A percentile compares a stretch with the other conserved stretches of the same genome.
Conservation (phyloP, 768 basidiomycete species). For the Myochromella boudieri region DNA sequence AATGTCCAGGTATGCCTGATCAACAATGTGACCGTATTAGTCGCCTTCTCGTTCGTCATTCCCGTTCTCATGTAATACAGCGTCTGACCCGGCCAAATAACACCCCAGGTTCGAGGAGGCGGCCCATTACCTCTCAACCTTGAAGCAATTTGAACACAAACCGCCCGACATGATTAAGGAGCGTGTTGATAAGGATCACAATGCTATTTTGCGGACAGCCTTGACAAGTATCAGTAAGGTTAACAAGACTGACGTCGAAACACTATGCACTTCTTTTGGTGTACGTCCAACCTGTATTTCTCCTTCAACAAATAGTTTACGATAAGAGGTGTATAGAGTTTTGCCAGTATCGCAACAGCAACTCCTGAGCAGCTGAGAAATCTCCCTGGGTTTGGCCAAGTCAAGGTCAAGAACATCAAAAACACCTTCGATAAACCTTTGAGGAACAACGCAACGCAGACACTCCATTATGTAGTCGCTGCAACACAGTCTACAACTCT, state of each 20-base stretch:
- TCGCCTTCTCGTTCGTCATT: conserved; percentile 79
- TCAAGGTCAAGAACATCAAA: conserved; percentile 88
- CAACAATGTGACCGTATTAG: conserved; percentile 90
- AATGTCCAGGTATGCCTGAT: conserved; percentile 70
- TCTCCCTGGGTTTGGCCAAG: conserved; percentile 91
- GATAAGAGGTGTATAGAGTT: conserved; percentile 56
- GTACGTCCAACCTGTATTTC: conserved; percentile 45
- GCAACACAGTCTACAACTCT: conserved; percentile 23
- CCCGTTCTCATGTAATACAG: neutral
- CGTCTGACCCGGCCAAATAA: neutral
- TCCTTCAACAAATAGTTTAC: neutral
- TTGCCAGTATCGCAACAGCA: conserved; percentile 76
- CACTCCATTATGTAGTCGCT: conserved; percentile 29
- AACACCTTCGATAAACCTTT: conserved; percentile 93
- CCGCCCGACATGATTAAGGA: conserved; percentile 94
- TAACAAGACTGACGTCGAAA: conserved; percentile 97
- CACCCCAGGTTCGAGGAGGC: conserved; percentile 78
- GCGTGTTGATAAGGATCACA: conserved; percentile 86
- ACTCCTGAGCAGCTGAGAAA: conserved; percentile 72
- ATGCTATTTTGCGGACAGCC: conserved; percentile 74
- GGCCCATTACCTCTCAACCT: conserved; percentile 85
- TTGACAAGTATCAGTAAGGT: conserved; percentile 90
- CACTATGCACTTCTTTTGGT: conserved; percentile 86
- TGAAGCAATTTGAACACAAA: conserved; percentile 93
- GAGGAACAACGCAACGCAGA: conserved; percentile 60